Base-by-base conservation (phyloP, 352 stramenopile genomes). In the Phytophthora ramorum region DNA sequence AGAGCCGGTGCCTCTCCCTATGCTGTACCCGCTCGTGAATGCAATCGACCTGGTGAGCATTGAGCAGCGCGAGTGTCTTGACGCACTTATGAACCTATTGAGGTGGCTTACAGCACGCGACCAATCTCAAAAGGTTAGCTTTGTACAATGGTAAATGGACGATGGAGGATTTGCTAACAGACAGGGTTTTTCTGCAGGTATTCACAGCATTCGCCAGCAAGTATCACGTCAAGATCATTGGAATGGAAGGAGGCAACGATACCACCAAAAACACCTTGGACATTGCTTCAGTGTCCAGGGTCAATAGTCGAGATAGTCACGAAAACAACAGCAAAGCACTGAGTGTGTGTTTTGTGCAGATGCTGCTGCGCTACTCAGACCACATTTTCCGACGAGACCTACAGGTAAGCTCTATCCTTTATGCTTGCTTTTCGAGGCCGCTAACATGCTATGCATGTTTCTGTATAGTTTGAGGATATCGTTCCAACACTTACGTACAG, bases 1-100 rank as follows among this genome's bases (percentile, higher is more conserved):
- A 52, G 53, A 66, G 13, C 41, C 58, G 16, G 67, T 82, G 9
- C 75, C 80, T 34, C 50, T 69, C 38, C 55, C 77, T 8, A 65
- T 90, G 38, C 37, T 92, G 30, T 92, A 92, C 34, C 83, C 81
- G 58, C 73, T 92, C 22, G 79, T 92, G 57, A 88, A 89, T 63
- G 83, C 83, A 45, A 78, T 92, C 43, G 83, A 92, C 47, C 80
- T 81, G 30, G 78, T 89, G 49, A 79, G 63, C 24, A 84, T 88
- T 48, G 83, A 92, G 57, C 79, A 90, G 60, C 81, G 83, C 14
- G 83, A 92, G 44, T 92, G 83, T 55, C 79, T 92, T 19, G 83
- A 92, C 54, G 81, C 83, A 14, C 75, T 92, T 38, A 79, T 81
- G 14, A 80, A 70, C 51, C 61, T 92, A 32, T 80, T 85, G 62